Conservation (phyloP, 257 asterid species). For the Solanum chaucha region DNA sequence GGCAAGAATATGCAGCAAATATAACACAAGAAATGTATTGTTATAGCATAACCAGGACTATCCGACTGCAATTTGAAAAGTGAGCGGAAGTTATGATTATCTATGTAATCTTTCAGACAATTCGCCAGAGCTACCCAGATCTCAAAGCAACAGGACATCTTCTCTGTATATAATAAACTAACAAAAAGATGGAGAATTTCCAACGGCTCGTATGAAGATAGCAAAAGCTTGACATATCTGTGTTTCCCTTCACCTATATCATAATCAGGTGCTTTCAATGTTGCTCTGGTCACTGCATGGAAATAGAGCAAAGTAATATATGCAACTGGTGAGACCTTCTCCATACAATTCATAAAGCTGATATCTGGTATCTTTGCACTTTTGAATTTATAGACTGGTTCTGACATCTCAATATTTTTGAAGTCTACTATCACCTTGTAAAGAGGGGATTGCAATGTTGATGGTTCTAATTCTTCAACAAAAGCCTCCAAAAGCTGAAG, state of each 20-base stretch:
- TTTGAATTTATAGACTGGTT: slow-evolving; percentile 18
- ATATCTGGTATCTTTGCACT: slow-evolving; percentile 12
- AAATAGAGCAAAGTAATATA: slow-evolving; percentile 39
- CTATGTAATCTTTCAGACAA: slow-evolving; percentile 36
- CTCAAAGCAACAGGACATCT: slow-evolving; percentile 15
- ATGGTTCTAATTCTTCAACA: slow-evolving; percentile 45
- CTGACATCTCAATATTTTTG: slow-evolving; percentile 18
- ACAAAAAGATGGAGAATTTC: slow-evolving; percentile 41
- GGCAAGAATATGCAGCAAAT: slow-evolving; percentile 31
- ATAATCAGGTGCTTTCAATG: slow-evolving; percentile 17
- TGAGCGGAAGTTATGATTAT: slow-evolving; percentile 12
- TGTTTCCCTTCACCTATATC: slow-evolving; percentile 28
- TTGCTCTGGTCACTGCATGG: slow-evolving; percentile 30
- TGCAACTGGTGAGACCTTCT: slow-evolving; percentile 43
- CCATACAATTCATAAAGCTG: slow-evolving; percentile 26
- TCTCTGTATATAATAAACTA: slow-evolving; percentile 31
- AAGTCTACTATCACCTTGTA: slow-evolving; percentile 45
- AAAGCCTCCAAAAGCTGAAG: slow-evolving; percentile 46
- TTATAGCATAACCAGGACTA: slow-evolving; percentile 20
- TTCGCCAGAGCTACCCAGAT: slow-evolving; percentile 49
- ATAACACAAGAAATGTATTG: slow-evolving; percentile 39
- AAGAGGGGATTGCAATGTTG: slow-evolving; percentile 55
- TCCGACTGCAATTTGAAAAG: slow-evolving; percentile 22
- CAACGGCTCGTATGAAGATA: slow-evolving; percentile 33
- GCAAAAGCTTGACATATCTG: slow-evolving; percentile 28